Conservation (phyloP, 179 eudicot species). For the Vitellaria paradoxa region DNA sequence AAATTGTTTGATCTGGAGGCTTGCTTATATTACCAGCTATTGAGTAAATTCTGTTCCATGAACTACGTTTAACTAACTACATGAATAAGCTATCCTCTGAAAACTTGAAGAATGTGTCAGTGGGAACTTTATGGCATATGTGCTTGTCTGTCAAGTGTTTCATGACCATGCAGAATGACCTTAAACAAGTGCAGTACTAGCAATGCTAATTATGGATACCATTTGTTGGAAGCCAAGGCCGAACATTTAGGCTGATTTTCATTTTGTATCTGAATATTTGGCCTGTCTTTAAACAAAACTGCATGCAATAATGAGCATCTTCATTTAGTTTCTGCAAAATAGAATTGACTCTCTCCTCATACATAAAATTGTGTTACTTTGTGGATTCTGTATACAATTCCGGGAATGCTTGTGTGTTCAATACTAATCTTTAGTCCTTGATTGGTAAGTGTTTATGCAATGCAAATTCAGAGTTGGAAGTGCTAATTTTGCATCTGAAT, state of each 20-base stretch:
- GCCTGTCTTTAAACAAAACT: neutral
- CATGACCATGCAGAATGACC: neutral
- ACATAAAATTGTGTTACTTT: neutral
- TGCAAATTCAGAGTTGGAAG: neutral
- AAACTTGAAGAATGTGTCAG: neutral
- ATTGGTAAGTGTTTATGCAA: neutral
- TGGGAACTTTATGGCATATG: neutral
- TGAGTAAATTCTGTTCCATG: neutral
- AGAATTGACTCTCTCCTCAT: too few species aligned
- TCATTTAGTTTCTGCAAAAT: neutral
- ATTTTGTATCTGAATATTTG: neutral
- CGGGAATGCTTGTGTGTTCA: neutral
- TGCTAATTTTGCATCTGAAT: neutral
- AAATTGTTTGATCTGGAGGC: too few species aligned
- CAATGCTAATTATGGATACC: neutral
- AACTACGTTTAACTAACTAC: neutral
- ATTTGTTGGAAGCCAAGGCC: neutral
- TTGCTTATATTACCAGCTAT: neutral
- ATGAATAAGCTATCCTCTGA: neutral
- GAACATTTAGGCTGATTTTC: neutral
- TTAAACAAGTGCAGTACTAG: neutral
- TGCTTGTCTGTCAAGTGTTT: neutral
- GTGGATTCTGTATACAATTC: neutral
- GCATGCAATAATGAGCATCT: neutral
- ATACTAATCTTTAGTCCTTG: neutral